phyloP scores from a whole-genome alignment of 805 yeast species.

The Cyberlindnera euphorbiae region DNA sequence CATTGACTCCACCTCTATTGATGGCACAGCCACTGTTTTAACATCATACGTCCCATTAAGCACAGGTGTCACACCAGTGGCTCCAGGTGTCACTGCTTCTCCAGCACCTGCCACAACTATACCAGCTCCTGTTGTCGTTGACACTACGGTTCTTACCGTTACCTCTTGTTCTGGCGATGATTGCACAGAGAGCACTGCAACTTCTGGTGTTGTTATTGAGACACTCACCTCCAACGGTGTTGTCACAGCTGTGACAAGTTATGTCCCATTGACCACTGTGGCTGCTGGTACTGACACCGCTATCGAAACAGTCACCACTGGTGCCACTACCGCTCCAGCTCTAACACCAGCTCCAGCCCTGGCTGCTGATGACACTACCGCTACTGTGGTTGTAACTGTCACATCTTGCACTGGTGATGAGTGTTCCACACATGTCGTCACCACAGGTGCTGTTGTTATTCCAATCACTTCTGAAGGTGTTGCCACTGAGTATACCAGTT shows the following conservation, averaged over 20 bases:
- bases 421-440: constrained; percentile 6
- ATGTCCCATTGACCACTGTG: too few species aligned
- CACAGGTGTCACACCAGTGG: too few species aligned
- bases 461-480: constrained; percentile 13
- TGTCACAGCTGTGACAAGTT: too few species aligned
- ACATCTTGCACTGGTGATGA: constrained; percentile 4
- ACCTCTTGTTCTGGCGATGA: constrained; percentile 3
- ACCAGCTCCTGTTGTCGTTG: too few species aligned
- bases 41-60: too few species aligned
- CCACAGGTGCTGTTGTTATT: constrained; percentile 19
- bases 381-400: constrained; percentile 14
- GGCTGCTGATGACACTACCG: constrained; percentile 9
- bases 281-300: not conserved
- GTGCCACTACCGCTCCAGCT: constrained; percentile 5
- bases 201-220: constrained; percentile 25
- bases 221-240: too few species aligned
- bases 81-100: too few species aligned
- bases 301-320: constrained; percentile 13
- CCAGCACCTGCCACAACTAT: too few species aligned
- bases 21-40: too few species aligned
- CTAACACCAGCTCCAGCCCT: constrained; percentile 8
- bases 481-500: constrained; percentile 5
- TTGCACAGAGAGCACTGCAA: constrained; percentile 23
- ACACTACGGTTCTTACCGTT: too few species aligned
- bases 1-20: too few species aligned